Conservation (phyloP, 345 rosid species). For the Brassica rapa region DNA sequence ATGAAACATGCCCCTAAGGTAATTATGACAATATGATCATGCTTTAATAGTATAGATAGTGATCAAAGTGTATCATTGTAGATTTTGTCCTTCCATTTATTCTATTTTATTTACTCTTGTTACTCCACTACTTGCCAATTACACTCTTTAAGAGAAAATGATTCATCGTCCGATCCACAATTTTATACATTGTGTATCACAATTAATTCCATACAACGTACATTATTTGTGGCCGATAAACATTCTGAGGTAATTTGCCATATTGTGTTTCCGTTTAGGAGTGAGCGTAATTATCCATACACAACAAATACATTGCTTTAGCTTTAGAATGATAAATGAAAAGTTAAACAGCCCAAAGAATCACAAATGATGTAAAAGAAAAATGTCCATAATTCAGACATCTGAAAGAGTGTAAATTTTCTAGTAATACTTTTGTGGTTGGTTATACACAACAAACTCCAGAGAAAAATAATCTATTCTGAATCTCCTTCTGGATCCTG, state of each 20-base stretch:
- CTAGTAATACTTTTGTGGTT: conserved; percentile 8
- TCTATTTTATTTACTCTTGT: too few relatives aligned
- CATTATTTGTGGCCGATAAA: too few relatives aligned
- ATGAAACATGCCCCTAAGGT: too few relatives aligned
- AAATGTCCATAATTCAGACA: background rate
- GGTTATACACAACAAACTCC: conserved; percentile 16
- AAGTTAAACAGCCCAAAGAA: background rate
- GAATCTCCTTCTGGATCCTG: conserved; percentile 44
- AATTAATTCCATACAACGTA: background rate
- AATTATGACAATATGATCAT: too few relatives aligned
- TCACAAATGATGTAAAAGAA: background rate
- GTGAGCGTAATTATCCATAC: background rate
- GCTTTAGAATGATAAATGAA: background rate
- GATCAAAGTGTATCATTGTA: too few relatives aligned
- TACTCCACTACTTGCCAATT: too few relatives aligned
- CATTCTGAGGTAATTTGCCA: too few relatives aligned
- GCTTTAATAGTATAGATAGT: too few relatives aligned
- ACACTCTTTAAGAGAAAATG: too few relatives aligned
- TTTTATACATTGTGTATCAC: too few relatives aligned
- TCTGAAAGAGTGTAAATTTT: background rate
- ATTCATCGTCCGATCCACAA: too few relatives aligned
- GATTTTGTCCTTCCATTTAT: too few relatives aligned
- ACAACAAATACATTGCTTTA: background rate
- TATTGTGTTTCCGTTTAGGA: background rate
- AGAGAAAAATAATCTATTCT: background rate